Conservation (phyloP, 768 basidiomycete species). For the Coprinellus micaceus region DNA sequence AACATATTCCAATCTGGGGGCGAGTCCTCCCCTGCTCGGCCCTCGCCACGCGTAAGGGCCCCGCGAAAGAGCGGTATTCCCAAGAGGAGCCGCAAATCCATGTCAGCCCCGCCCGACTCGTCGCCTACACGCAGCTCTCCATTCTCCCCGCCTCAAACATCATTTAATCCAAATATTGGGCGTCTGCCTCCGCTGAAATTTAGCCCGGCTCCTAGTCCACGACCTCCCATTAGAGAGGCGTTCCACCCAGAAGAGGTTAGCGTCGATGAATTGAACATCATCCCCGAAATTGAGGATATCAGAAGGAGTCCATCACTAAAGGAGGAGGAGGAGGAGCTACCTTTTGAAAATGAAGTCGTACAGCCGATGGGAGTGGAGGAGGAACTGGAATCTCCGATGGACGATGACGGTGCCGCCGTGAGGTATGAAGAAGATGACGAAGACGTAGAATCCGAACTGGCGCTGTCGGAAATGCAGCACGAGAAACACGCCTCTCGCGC, state of each 20-base stretch:
- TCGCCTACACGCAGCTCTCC: constrained; percentile 31
- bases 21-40: constrained; percentile 74
- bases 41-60: constrained; percentile 49
- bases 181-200: constrained; percentile 22
- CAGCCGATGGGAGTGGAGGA: too few species aligned
- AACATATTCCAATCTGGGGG: constrained; percentile 90
- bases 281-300: constrained; percentile 2
- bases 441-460: neutral
- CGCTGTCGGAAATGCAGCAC: constrained; percentile 6
- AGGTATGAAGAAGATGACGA: constrained; percentile 8
- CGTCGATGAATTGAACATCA: constrained; percentile 2
- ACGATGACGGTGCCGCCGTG: neutral
- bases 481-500: neutral
- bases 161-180: constrained; percentile 19
- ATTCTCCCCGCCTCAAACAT: constrained; percentile 54
- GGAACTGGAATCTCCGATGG: too few species aligned
- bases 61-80: constrained; percentile 36
- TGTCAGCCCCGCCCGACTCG: constrained; percentile 63
- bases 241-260: neutral
- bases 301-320: constrained; percentile 10
- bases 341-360: too few species aligned
- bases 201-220: constrained; percentile 18
- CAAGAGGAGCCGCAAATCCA: constrained; percentile 62
- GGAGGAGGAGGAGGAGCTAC: constrained; percentile 2
- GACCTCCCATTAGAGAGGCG: constrained; percentile 14